These are phyloP conservation scores for Diatrype stigma DNA, from an alignment of 2,329 filamentous ascomycete genomes.

Conservation along the genomic window DNA sequence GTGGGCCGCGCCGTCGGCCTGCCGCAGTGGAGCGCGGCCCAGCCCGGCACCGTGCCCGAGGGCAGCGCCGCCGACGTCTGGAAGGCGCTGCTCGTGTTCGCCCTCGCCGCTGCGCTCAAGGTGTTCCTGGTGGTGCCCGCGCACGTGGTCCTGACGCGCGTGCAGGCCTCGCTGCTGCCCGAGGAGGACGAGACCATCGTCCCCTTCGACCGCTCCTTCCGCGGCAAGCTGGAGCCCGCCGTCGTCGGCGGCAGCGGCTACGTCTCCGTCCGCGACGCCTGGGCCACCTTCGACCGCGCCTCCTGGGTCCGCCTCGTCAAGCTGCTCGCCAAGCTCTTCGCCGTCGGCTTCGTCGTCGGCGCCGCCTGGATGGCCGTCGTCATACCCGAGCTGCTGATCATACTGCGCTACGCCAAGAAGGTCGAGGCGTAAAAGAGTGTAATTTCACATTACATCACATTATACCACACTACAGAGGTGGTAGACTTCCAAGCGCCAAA, in stretches of 20 bases:
- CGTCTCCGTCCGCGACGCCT: slow-evolving; percentile 69
- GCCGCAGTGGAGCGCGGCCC: slow-evolving; percentile 32
- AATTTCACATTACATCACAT: too few species aligned
- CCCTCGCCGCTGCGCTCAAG: slow-evolving; percentile 46
- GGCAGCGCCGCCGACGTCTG: slow-evolving; percentile 35
- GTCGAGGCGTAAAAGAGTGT: slow-evolving; percentile 11
- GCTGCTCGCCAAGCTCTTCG: slow-evolving; percentile 68
- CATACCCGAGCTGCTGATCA: slow-evolving; percentile 46
- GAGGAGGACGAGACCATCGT: slow-evolving; percentile 80
- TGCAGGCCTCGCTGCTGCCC: slow-evolving; percentile 82
- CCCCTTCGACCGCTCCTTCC: slow-evolving; percentile 84
- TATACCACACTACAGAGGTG: too few species aligned
- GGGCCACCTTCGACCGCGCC: slow-evolving; percentile 70
- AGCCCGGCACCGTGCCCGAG: slow-evolving; percentile 33
- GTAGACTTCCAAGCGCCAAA: too few species aligned
- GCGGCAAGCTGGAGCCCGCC: slow-evolving; percentile 69
- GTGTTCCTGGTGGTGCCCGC: slow-evolving; percentile 70
- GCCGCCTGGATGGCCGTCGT: slow-evolving; percentile 46
- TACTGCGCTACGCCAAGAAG: slow-evolving; percentile 27
- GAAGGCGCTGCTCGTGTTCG: slow-evolving; percentile 43
- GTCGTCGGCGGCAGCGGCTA: slow-evolving; percentile 70
- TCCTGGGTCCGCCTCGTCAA: slow-evolving; percentile 71
- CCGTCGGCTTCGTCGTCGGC: slow-evolving; percentile 46
- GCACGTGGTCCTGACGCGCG: slow-evolving; percentile 70
- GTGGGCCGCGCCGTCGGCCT: slow-evolving; percentile 46